Base-by-base conservation (phyloP, 805 yeast genomes). In the Zygosaccharomyces bailii region DNA sequence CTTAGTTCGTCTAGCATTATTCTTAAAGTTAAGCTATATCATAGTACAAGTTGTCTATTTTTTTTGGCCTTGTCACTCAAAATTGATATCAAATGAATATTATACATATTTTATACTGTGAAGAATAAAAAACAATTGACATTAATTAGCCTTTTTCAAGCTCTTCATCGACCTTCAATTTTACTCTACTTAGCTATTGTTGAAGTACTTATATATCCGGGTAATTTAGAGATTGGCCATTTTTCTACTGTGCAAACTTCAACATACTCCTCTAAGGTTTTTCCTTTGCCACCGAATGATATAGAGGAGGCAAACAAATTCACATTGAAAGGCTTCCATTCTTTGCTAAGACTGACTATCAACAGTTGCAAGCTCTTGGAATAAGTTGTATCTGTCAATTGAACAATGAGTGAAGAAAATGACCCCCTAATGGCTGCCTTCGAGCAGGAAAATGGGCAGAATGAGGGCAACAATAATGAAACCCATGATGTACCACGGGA, bases 401-500 rank as follows among this genome's bases (percentile, higher is more conserved):
- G 17, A 38, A 49, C 29, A 46, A 76, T 73, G 78, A 74, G 78
- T 63, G 82, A 76, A 59, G 88, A 83, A 59, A 75, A 78, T 62
- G 91, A 84, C 58, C 89, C 91, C n/a, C 78, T 84, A 54, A 75
- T 84, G 68, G 80, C 82, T 23, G 88, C 87, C 9, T 74, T 84
- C 27, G 53, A 51, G 34, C 45, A 50, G 34, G 53, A 44, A 37
- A 32, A 43, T 13, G 43, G 47, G 37, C 47, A 49, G 43, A 47
- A 40, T 36, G 34, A 42, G 14, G 31, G 40, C 19, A 42, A 40
- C 39, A 45, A 47, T 17, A 40, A 34, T 11, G 40, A 37, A n/a
- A 45, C 36, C 19, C 30, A 35, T 13, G 51, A 42, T 5, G 40
- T 37, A 13, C 29, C 48, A 39, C 38, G 33, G 42, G 57, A 42